phyloP scores from a whole-genome alignment of 75 land plant species.

The Cupressus sempervirens region DNA sequence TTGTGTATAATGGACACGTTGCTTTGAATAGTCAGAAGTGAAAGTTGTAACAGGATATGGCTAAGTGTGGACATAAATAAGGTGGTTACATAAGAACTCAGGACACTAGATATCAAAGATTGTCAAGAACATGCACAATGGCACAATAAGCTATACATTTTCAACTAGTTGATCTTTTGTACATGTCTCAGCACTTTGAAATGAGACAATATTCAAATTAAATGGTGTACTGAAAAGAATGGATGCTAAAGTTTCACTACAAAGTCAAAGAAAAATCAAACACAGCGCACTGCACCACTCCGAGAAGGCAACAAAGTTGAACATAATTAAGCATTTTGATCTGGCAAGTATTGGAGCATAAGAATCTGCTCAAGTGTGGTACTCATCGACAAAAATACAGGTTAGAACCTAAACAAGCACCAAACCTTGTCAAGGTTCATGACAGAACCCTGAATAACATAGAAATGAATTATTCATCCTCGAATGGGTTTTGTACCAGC shows the following conservation, averaged over 20 bases:
- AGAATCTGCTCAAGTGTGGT: not conserved
- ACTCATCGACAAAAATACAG: not conserved
- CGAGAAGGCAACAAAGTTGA: not conserved
- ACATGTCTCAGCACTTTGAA: not conserved
- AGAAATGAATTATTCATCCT: not conserved
- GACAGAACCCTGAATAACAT: not conserved
- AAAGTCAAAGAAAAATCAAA: not conserved
- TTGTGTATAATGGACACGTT: not conserved
- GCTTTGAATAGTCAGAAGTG: not conserved
- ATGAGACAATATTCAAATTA: not conserved
- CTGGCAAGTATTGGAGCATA: not conserved
- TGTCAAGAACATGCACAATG: not conserved
- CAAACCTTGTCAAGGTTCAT: not conserved
- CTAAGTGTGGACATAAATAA: not conserved
- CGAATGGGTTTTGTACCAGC: not conserved
- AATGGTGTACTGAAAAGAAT: not conserved
- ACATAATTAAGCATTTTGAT: not conserved
- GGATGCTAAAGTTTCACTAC: not conserved
- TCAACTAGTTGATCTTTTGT: not conserved
- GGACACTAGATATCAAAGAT: not conserved
- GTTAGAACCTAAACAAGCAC: constrained; percentile 2
- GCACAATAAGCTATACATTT: not conserved
- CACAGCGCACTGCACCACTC: not conserved
- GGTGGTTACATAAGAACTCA: not conserved
- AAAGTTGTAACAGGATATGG: not conserved